phyloP scores from a whole-genome alignment of 1,139 yeast species.

The Candida buenavistaensis region DNA sequence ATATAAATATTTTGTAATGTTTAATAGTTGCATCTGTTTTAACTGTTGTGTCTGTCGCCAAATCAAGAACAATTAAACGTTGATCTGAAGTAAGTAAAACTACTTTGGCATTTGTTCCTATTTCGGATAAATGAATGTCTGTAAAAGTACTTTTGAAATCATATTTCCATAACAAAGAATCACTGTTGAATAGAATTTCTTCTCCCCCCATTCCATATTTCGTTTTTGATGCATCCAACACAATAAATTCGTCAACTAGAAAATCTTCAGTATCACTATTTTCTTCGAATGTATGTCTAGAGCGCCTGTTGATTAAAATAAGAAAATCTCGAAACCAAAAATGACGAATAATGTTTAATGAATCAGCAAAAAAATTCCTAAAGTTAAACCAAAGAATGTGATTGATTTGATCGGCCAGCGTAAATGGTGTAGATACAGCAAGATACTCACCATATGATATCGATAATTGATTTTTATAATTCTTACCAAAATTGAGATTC shows the following conservation, averaged over 20 bases:
- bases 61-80: conserved; percentile 33
- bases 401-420: conserved; percentile 25
- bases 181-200: conserved; percentile 38
- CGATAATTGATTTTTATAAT: conserved; percentile 29
- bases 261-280: conserved; percentile 13
- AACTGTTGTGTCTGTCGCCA: conserved; percentile 16
- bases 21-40: conserved; percentile 12
- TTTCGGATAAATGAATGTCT: conserved; percentile 16
- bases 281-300: conserved; percentile 19
- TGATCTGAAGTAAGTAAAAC: conserved; percentile 32
- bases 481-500: conserved; percentile 24
- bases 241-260: conserved; percentile 39
- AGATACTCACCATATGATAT: conserved; percentile 31
- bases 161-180: conserved; percentile 42
- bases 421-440: conserved; percentile 40
- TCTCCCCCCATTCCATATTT: conserved; percentile 39
- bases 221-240: conserved; percentile 33
- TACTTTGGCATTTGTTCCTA: conserved; percentile 18
- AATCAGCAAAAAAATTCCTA: conserved; percentile 32
- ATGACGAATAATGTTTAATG: conserved; percentile 36
- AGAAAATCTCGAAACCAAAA: conserved; percentile 38
- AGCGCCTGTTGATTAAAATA: conserved; percentile 33
- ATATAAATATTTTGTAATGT: conserved; percentile 30
- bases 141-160: conserved; percentile 32
- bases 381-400: conserved; percentile 46